Base-by-base conservation (phyloP, 768 basidiomycete species). In the Kwoniella dendrophila region DNA sequence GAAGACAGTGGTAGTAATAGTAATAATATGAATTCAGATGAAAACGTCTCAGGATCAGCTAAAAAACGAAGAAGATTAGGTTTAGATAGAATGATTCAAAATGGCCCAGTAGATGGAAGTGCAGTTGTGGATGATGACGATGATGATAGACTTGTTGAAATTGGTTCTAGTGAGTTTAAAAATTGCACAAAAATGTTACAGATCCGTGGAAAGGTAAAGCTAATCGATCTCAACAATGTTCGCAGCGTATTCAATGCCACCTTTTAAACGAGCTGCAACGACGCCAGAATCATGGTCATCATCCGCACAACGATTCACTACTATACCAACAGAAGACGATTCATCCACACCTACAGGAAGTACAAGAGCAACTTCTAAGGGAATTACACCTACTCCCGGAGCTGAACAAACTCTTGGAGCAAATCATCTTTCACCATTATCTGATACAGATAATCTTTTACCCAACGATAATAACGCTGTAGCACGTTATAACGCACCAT, bases 11-110 rank as follows among this genome's bases (percentile, higher is more conserved):
- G n/a, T n/a, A n/a, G n/a, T n/a, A n/a, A n/a, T n/a, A n/a, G n/a
- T n/a, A n/a, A n/a, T n/a, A n/a, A n/a, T n/a, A n/a, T n/a, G n/a
- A 58, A 24, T 11, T 36, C 58, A 7, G 58, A 51, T 20, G 63
- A 67, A 6, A 64, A 44, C 5, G 49, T 51, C 1, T n/a, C 14
- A 8, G 50, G 36, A 5, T 50, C 54, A 20, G 40, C 54, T 5
- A 72, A 66, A 56, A 73, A 74, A 53, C 59, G 72, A 36, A 66
- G 66, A 45, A 50, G 77, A 22, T 45, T 78, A 32, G 77, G 75
- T 2, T 40, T 72, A 33, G 73, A 72, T 43, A 64, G 77, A 57
- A 77, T 78, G 77, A 77, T 78, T 41, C 63, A 65, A 16, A 74
- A 76, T 63, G 74, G 68, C 11, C 52, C 40, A 26, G n/a, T n/a